Evolutionary conservation across 768 basidiomycete species (phyloP).

Genomic region (Leccinum aurantiacum): DNA sequence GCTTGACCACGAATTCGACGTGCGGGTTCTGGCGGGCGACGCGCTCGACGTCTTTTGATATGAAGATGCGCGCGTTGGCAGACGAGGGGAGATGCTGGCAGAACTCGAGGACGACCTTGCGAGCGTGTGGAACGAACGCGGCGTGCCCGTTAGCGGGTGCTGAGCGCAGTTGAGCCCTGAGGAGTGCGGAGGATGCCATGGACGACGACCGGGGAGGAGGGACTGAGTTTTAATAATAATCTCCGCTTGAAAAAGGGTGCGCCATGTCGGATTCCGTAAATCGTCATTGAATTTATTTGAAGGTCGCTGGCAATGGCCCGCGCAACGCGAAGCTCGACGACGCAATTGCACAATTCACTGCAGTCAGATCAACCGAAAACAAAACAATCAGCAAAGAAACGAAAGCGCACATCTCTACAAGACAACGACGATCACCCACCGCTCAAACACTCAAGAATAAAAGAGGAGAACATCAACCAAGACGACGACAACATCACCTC

Average conservation of each 20-base stretch:
- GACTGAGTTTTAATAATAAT: conserved; percentile 27
- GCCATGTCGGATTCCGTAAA: conserved; percentile 19
- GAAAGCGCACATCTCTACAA: conserved; percentile 53
- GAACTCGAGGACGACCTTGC: conserved; percentile 87
- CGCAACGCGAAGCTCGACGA: conserved; percentile 64
- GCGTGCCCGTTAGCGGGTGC: conserved; percentile 71
- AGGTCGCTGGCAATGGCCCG: conserved; percentile 61
- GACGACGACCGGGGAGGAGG: background rate
- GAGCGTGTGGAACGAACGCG: conserved; percentile 72
- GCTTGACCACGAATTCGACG: conserved; percentile 81
- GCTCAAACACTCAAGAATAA: conserved; percentile 49
- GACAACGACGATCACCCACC: conserved; percentile 49
- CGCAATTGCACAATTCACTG: conserved; percentile 38
- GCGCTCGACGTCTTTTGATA: conserved; percentile 59
- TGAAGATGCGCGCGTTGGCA: conserved; percentile 64
- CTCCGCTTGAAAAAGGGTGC: conserved; percentile 15
- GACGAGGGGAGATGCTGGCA: conserved; percentile 84
- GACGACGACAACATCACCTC: conserved; percentile 22
- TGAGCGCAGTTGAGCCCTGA: conserved; percentile 52
- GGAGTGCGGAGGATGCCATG: conserved; percentile 40
- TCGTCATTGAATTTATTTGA: conserved; percentile 23
- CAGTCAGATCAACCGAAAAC: conserved; percentile 26
- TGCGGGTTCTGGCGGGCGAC: conserved; percentile 76
- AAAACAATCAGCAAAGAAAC: conserved; percentile 53
- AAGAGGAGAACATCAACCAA: conserved; percentile 32